Base-by-base conservation (phyloP, 495 filamentous ascomycete genomes). In the Podospora pseudocomata region DNA sequence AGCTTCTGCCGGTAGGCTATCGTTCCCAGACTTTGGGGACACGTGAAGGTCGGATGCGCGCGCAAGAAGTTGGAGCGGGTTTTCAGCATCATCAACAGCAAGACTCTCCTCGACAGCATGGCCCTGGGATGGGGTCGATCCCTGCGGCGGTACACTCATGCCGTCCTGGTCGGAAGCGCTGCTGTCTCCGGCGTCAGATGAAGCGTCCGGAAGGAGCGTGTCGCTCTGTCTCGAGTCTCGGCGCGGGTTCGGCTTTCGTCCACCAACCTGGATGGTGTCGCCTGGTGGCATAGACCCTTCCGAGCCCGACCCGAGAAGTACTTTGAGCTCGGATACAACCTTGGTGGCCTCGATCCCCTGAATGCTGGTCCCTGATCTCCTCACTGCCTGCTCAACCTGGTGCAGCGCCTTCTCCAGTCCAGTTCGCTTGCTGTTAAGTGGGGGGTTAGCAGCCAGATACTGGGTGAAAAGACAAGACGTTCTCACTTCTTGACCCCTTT, bases 401-500 rank as follows among this genome's bases (percentile, higher is more conserved):
- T 89, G 86, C 28, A 92, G 82, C 0, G 90, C 89, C 75, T 90
- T 92, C 66, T 91, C 89, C 63, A 92, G 75, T 0, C 90, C 90
- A 44, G 86, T 90, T 28, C 89, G 87, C 75, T 92, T 92, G 74
- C 89, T 91, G 69, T 11, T 11, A 64, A 23, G 6, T 54, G n/a
- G 15, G 5, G 15, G 44, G 70, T 68, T 56, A 70, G 65, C 64
- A 28, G 44, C 23, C 26, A 55, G 3, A 39, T 16, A n/a, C 61
- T 54, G 62, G 66, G 23, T 15, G 49, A 63, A 27, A 23, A 66
- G 26, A n/a, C 30, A 61, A 65, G 26, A n/a, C 27, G 57, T 49
- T 76, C 85, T 80, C 75, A 88, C 89, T 92, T 92, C 73, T 91
- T 90, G 57, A 91, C 88, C 3, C 90, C 90, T 74, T 91, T 91